These are phyloP conservation scores for Euphorbia pulcherrima DNA, from an alignment of 345 rosid genomes.

Conservation along the genomic window DNA sequence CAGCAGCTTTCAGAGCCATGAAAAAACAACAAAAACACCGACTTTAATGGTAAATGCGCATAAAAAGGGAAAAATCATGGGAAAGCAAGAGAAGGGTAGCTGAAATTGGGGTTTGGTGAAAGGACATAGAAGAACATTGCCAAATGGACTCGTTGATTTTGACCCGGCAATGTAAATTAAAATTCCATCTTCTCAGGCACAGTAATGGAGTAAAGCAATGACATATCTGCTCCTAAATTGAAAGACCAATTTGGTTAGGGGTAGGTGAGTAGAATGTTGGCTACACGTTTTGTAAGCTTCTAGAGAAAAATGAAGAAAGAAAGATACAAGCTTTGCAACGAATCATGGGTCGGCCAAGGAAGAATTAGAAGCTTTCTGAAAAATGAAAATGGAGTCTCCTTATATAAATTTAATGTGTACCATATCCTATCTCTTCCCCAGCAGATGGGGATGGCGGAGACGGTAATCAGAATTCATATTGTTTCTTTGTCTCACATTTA, in stretches of 20 bases:
- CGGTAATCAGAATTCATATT: too few species aligned
- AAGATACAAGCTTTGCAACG: neutral
- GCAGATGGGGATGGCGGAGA: too few species aligned
- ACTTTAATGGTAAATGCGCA: conserved; percentile 7
- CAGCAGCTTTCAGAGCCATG: conserved; percentile 57
- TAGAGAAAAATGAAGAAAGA: neutral
- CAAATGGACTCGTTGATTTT: neutral
- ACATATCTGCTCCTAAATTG: neutral
- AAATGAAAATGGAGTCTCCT: neutral
- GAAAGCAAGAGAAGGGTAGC: conserved; percentile 13
- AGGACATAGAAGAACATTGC: conserved; percentile 19
- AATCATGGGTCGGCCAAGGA: too few species aligned
- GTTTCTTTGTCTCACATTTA: too few species aligned
- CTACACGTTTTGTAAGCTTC: conserved; percentile 14
- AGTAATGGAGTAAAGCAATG: neutral
- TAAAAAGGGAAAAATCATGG: neutral
- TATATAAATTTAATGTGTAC: too few species aligned
- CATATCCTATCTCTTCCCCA: too few species aligned
- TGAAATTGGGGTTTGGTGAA: conserved; percentile 29
- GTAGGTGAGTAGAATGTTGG: conserved; percentile 17
- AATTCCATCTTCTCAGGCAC: neutral
- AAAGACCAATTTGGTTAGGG: conserved; percentile 1
- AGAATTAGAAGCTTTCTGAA: neutral
- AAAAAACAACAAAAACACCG: conserved; percentile 8
- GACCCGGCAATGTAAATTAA: neutral